phyloP scores from a whole-genome alignment of 2,329 filamentous ascomycete genomes.

The Pseudohalonectria lignicola region DNA sequence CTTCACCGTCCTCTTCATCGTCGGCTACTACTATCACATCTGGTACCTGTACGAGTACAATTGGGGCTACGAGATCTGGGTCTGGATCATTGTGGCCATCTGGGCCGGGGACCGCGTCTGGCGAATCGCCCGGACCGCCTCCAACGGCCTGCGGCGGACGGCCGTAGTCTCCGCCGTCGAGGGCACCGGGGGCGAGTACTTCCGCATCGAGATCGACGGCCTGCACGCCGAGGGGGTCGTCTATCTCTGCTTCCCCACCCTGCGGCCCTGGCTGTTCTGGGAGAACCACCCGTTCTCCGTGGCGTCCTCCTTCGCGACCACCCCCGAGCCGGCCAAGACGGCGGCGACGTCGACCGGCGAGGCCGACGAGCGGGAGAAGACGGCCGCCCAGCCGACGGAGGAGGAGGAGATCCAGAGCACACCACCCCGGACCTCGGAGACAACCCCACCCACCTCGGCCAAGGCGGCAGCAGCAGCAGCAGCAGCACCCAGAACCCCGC shows the following conservation, averaged over 20 bases:
- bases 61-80: conserved; percentile 36
- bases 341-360: background rate
- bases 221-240: conserved; percentile 15
- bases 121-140: conserved; percentile 28
- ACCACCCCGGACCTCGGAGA: conserved; percentile 4
- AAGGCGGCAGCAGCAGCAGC: no score
- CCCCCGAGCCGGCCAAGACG: background rate
- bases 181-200: conserved; percentile 14
- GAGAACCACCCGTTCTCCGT: conserved; percentile 40
- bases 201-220: conserved; percentile 17
- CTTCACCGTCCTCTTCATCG: conserved; percentile 2
- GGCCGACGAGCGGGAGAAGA: no score
- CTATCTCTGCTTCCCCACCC: conserved; percentile 22
- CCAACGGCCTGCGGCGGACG: conserved; percentile 18
- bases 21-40: conserved; percentile 7
- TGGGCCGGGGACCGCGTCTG: conserved; percentile 25
- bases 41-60: conserved; percentile 14
- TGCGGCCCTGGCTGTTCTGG: conserved; percentile 28
- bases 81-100: conserved; percentile 27
- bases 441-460: conserved; percentile 16
- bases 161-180: conserved; percentile 12
- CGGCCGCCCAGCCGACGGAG: background rate
- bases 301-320: conserved; percentile 10
- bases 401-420: background rate
- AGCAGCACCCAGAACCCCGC: no score